These are phyloP conservation scores for Sergeia podlipaevii DNA, from an alignment of 208 protist species.

Conservation along the genomic window DNA sequence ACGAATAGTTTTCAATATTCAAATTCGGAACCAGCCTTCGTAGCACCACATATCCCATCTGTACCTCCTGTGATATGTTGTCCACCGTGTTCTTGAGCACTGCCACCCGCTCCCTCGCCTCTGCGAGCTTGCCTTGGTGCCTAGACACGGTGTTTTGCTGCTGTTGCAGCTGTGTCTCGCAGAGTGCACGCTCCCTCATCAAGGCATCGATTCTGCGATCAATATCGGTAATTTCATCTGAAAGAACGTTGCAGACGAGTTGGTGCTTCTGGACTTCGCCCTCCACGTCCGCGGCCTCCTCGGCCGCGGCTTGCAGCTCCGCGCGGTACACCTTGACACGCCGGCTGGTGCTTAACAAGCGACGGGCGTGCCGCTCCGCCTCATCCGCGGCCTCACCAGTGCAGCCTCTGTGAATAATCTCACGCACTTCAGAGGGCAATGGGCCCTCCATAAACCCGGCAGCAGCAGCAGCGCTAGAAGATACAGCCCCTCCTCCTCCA, in stretches of 20 bases:
- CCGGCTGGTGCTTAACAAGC: constrained; percentile 72
- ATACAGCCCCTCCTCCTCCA: background rate
- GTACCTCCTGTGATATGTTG: constrained; percentile 47
- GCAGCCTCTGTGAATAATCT: constrained; percentile 54
- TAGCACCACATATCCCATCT: constrained; percentile 51
- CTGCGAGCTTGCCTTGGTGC: constrained; percentile 38
- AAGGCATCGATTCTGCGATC: constrained; percentile 51
- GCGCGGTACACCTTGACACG: constrained; percentile 77
- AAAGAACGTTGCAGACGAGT: constrained; percentile 43
- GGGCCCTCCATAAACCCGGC: constrained; percentile 46
- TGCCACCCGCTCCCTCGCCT: constrained; percentile 54
- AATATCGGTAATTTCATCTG: constrained; percentile 51
- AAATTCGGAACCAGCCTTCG: constrained; percentile 72
- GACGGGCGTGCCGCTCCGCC: constrained; percentile 70
- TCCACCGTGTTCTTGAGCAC: constrained; percentile 64
- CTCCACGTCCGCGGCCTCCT: constrained; percentile 56
- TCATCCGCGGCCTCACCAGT: constrained; percentile 24
- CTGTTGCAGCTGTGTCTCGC: constrained; percentile 55
- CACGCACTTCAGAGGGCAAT: constrained; percentile 66
- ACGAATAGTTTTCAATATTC: constrained; percentile 74
- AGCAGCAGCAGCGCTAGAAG: background rate
- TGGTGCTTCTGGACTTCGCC: constrained; percentile 35
- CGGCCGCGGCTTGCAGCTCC: constrained; percentile 65
- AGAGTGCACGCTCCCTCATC: constrained; percentile 54
- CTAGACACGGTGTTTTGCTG: constrained; percentile 19